Percentiles rank a stretch among this genome's conserved stretches.
Conservation (phyloP, 1,284 basidiomycete genomes). For the Moniliella sp. region DNA sequence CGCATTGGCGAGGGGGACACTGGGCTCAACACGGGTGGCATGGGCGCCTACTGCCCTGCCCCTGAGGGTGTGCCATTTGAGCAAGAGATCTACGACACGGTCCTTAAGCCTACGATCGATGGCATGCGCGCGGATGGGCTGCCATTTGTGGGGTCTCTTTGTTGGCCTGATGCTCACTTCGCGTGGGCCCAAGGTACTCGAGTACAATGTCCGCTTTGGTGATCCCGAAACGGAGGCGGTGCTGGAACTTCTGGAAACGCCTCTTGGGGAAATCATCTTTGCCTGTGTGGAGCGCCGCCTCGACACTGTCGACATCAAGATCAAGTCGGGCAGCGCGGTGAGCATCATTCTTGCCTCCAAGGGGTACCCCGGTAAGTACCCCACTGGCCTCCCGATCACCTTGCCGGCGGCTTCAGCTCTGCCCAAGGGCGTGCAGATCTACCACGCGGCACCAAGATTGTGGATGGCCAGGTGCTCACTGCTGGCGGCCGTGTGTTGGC, state of each 20-base stretch:
- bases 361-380: conserved; percentile 75
- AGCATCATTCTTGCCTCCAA: conserved; percentile 74
- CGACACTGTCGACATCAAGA: conserved; percentile 57
- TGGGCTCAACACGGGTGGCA: conserved; percentile 84
- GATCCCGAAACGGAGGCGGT: conserved; percentile 92
- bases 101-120: conserved; percentile 59
- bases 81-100: conserved; percentile 51
- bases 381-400: conserved; percentile 49
- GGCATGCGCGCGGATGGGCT: conserved; percentile 85
- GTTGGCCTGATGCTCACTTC: conserved; percentile 82
- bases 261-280: conserved; percentile 36
- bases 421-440: conserved; percentile 57
- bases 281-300: conserved; percentile 74
- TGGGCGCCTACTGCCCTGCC: conserved; percentile 92
- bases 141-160: conserved; percentile 95
- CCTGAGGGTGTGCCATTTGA: conserved; percentile 53
- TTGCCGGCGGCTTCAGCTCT: conserved; percentile 41
- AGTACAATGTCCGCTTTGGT: conserved; percentile 96
- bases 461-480: conserved; percentile 48
- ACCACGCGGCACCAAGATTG: conserved; percentile 74
- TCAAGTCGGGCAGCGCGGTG: conserved; percentile 57
- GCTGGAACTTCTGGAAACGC: conserved; percentile 52
- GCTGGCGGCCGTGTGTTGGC: conserved; percentile 80
- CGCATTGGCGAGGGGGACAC: conserved; percentile 86
- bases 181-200: conserved; percentile 74